Percentiles rank a stretch among this genome's conserved stretches.
These are phyloP conservation scores for Cyberlindnera suaveolens DNA, from an alignment of 805 yeast species.

Conservation along the genomic window DNA sequence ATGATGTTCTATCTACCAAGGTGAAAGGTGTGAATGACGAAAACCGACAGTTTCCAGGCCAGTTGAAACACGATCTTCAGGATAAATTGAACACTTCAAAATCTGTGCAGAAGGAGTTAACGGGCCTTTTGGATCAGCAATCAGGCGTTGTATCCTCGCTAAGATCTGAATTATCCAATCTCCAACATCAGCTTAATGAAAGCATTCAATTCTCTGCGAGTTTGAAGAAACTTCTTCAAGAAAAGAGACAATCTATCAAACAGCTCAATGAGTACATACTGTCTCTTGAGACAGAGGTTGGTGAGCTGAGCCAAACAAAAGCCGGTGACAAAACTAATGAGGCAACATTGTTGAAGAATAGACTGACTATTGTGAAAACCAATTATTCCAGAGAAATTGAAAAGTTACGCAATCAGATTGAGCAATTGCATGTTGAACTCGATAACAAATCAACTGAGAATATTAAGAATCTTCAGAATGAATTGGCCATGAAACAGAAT, in stretches of 20 bases:
- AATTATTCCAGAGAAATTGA: conserved; percentile 21
- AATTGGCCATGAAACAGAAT: conserved; percentile 7
- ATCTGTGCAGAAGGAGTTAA: conserved; percentile 14
- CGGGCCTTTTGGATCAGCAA: conserved; percentile 9
- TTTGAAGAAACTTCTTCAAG: conserved; percentile 13
- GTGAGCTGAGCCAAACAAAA: conserved; percentile 5
- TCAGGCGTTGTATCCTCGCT: conserved; percentile 8
- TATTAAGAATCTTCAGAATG: conserved; percentile 9
- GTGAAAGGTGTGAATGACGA: conserved; percentile 1
- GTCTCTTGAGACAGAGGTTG: conserved; percentile 14
- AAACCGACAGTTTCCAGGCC: background rate
- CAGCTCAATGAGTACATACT: conserved; percentile 8
- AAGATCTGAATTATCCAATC: conserved; percentile 10
- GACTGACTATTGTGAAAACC: conserved; percentile 16
- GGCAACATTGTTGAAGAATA: conserved; percentile 15
- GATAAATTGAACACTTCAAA: conserved; percentile 10
- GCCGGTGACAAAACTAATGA: conserved; percentile 12
- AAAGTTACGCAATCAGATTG: conserved; percentile 11
- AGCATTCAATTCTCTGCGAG: conserved; percentile 4
- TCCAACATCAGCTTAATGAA: conserved; percentile 14
- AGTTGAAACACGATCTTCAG: conserved; percentile 1
- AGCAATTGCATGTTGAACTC: conserved; percentile 5
- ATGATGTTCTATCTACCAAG: background rate
- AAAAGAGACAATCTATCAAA: conserved; percentile 13
- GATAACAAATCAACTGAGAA: conserved; percentile 1